Base-by-base conservation (phyloP, 1,284 basidiomycete genomes). In the Farysia itapuensis region DNA sequence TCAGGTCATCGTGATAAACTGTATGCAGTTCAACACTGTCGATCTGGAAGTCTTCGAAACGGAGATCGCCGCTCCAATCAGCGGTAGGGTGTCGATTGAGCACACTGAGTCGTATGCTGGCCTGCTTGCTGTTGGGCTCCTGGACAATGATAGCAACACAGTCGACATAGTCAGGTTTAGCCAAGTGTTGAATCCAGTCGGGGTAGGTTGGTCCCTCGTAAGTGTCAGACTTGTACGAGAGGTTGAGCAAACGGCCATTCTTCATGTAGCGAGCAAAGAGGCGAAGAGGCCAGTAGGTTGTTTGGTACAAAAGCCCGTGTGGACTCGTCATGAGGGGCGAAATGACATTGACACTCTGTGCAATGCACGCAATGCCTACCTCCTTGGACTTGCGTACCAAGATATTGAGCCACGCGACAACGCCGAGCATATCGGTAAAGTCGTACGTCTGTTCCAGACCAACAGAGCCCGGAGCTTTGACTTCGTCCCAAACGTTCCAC, bases 321-420 rank as follows among this genome's bases (percentile, higher is more conserved):
- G 81, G 79, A 23, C 70, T 73, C 18, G 48, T 67, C 45, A 72
- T 73, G 35, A 82, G 79, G 0, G 82, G 81, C 1, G 82, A 82
- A 32, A 83, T 83, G 32, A 83, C 82, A 57, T 84, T 83, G 39
- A 83, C 67, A 23, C 76, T 81, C 79, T 86, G 84, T 1, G 84
- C 84, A 35, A 85, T 81, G 64, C 84, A 85, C 0, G 84, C 84
- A 39, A 85, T 83, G 41, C 81, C 82, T 33, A 85, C 81, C 20
- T 84, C 78, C 59, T 84, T 81, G 6, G 81, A 81, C 46, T 85
- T 84, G 15, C 84, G 79, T 14, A 85, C 81, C 48, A 86, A 83
- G 12, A 84, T 80, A 68, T 85, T 84, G 52, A 86, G 74, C 84
- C 84, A 86, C 1, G 82, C 80, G 4, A 82, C 81, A 67, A 78